Percentiles rank a stretch among this genome's conserved stretches.
phyloP scores from a whole-genome alignment of 192 early-diverging fungal genomes.

The Coemansia biformis region DNA sequence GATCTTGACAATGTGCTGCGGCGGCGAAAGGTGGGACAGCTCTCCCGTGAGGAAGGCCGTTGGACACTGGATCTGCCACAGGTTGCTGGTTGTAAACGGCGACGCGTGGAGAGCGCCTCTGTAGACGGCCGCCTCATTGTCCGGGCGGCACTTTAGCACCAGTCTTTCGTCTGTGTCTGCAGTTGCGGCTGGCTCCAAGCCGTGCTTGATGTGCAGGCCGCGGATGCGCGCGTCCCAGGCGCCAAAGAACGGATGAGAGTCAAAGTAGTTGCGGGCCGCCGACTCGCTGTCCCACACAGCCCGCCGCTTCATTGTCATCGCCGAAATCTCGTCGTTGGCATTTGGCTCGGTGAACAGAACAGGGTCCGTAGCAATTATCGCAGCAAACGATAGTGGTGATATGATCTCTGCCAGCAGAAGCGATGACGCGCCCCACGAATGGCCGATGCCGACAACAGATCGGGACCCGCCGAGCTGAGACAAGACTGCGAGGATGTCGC shows the following conservation, averaged over 20 bases:
- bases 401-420: conserved; percentile 33
- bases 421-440: conserved; percentile 46
- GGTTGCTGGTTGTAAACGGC: conserved; percentile 5
- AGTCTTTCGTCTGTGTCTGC: neutral
- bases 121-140: conserved; percentile 26
- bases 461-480: conserved; percentile 14
- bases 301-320: conserved; percentile 17
- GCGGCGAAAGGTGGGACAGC: conserved; percentile 11
- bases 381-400: conserved; percentile 21
- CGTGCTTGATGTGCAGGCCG: conserved; percentile 26
- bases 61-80: conserved; percentile 27
- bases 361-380: conserved; percentile 30
- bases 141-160: conserved; percentile 38
- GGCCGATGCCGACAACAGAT: conserved; percentile 37
- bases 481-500: conserved; percentile 33
- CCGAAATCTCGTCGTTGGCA: neutral
- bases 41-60: conserved; percentile 34
- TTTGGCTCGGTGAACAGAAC: conserved; percentile 10
- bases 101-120: conserved; percentile 14
- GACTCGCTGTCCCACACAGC: conserved; percentile 12
- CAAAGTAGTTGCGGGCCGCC: conserved; percentile 27
- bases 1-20: conserved; percentile 10
- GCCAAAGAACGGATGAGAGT: conserved; percentile 22
- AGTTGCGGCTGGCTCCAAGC: conserved; percentile 9
- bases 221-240: conserved; percentile 30